Percentiles rank a stretch among this genome's conserved stretches.
Conservation (phyloP, 148 eudicot species). For the Fagopyrum esculentum region DNA sequence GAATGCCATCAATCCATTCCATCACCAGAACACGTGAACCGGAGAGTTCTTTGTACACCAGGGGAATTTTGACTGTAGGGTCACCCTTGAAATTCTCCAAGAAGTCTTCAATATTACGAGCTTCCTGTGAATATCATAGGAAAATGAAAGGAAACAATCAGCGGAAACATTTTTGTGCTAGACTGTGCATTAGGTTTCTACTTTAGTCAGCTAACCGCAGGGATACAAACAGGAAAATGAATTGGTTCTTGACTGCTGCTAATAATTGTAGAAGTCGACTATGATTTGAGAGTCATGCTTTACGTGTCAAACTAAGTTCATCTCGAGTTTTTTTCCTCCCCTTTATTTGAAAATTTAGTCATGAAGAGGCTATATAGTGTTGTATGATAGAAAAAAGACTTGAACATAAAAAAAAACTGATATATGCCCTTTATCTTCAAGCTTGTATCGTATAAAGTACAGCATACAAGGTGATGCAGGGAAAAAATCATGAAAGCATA, state of each 20-base stretch:
- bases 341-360: neutral
- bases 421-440: neutral
- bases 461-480: neutral
- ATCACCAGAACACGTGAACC: constrained; percentile 95
- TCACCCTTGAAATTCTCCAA: constrained; percentile 88
- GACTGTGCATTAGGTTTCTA: neutral
- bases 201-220: neutral
- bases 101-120: constrained; percentile 97
- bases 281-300: neutral
- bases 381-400: neutral
- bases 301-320: neutral
- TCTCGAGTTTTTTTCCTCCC: neutral
- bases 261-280: neutral
- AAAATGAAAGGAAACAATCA: neutral
- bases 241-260: neutral
- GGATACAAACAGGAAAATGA: neutral
- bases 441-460: neutral
- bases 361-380: neutral
- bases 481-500: constrained; percentile 22
- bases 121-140: constrained; percentile 46
- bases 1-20: constrained; percentile 99
- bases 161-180: neutral
- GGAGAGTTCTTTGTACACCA: constrained; percentile 68
- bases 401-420: neutral
- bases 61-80: constrained; percentile 95